Base-by-base conservation (phyloP, 768 basidiomycete species). In the Lentinula sp. region DNA sequence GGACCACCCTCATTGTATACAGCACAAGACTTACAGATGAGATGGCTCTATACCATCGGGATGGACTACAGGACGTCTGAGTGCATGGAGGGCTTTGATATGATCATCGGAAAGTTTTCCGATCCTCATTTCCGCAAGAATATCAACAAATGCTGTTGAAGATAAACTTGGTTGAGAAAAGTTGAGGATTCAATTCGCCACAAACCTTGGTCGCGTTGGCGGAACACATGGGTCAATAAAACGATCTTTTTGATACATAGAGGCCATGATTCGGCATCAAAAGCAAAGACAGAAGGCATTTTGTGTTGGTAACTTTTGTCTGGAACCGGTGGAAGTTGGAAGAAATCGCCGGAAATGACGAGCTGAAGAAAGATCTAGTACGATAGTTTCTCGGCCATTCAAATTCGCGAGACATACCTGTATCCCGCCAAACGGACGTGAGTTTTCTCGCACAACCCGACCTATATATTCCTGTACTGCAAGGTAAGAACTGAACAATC, bases 41-140 rank as follows among this genome's bases (percentile, higher is more conserved):
- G 88, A 92, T 1, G 93, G 86, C 61, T 84, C 87, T 28, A 93
- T 83, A 0, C 85, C 88, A 64, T 93, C 90, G 10, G 76, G 75
- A 63, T 88, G 90, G 5, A 70, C 59, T 18, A 91, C 78, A 20
- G 81, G 77, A 33, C 92, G 77, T 5, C 79, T 75, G 12, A 95
- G 75, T 1, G 72, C 67, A 56, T 72, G 75, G 69, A 95, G 86
- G 46, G 73, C 77, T 23, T 65, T 46, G 57, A 90, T 80, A 12
- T 91, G 90, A 13, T 73, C 65, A 2, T 69, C 63, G 0, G 80
- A 78, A 35, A 95, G 72, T 6, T 67, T 70, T 0, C 93, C 94
- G 59, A 85, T 84, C 16, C 94, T 84, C 88, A 96, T 94, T 67
- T 93, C 86, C 65, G 92, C 91, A 59, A 97, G 78, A 78, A 96